Percentiles rank a stretch among this genome's conserved stretches.
phyloP scores from a whole-genome alignment of 1,284 basidiomycete genomes.

The Cryptococcus wingfieldii region DNA sequence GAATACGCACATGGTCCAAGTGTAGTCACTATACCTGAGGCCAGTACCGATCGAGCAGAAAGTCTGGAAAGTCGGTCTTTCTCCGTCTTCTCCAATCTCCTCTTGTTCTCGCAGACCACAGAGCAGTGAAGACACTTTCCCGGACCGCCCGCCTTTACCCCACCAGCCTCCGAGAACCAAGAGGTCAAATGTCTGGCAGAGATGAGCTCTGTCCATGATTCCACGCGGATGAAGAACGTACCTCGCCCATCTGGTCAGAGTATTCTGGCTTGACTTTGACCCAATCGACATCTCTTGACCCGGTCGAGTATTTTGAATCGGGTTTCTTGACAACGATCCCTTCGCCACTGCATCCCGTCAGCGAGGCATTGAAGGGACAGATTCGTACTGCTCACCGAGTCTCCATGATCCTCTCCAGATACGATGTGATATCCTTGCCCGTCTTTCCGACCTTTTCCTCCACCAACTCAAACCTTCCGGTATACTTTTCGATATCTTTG shows the following conservation, averaged over 20 bases:
- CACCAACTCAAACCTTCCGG: conserved; percentile 74
- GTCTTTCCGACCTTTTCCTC: conserved; percentile 66
- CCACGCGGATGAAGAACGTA: conserved; percentile 2
- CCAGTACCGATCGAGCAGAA: conserved; percentile 86
- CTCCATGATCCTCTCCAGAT: conserved; percentile 76
- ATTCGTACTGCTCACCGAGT: conserved; percentile 45
- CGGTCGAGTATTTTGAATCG: conserved; percentile 69
- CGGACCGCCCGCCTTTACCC: conserved; percentile 50
- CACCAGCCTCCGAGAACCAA: conserved; percentile 66
- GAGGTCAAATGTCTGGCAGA: conserved; percentile 70
- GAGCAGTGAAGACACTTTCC: conserved; percentile 49
- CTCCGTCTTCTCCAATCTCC: not conserved
- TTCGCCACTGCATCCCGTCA: conserved; percentile 61
- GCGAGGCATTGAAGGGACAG: not conserved
- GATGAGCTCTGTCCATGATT: conserved; percentile 2
- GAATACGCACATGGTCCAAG: conserved; percentile 56
- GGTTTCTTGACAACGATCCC: conserved; percentile 87
- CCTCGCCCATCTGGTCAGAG: conserved; percentile 40
- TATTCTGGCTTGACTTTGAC: conserved; percentile 91
- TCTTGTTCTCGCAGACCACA: conserved; percentile 45
- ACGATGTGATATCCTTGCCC: conserved; percentile 69
- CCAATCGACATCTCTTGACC: conserved; percentile 83
- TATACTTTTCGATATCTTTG: conserved; percentile 47
- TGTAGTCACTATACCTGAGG: conserved; percentile 74
- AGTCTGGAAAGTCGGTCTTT: conserved; percentile 35